Conservation (phyloP, 176 grass and related monocot species). For the Eleusine indica region DNA sequence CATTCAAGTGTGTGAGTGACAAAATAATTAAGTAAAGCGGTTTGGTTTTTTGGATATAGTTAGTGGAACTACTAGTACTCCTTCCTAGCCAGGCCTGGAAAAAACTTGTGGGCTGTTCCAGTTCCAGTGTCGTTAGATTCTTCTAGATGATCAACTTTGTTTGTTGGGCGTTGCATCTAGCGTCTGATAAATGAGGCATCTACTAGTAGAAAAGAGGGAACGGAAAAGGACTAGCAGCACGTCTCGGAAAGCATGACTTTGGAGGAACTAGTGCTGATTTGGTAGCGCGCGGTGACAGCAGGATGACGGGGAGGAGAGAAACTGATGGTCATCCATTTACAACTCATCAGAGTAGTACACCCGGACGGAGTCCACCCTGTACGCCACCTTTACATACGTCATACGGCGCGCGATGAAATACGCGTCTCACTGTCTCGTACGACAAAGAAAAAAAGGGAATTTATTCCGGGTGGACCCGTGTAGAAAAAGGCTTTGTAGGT, state of each 20-base stretch:
- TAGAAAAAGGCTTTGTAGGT: background rate
- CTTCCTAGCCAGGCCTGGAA: background rate
- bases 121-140: slow-evolving; percentile 21
- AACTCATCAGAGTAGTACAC: no score
- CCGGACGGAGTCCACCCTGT: no score
- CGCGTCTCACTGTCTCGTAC: background rate
- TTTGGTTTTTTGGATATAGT: background rate
- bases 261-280: no score
- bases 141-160: background rate
- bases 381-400: background rate
- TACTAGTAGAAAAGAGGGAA: background rate
- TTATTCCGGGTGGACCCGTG: background rate
- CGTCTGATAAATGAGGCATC: background rate
- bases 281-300: no score
- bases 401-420: background rate
- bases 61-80: no score
- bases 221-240: background rate
- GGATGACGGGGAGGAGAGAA: no score
- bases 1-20: background rate
- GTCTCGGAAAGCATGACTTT: background rate
- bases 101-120: background rate
- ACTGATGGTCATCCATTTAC: no score
- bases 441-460: background rate
- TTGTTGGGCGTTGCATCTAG: background rate
- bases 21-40: background rate